Evolutionary conservation across 2,329 filamentous ascomycete species (phyloP).

Genomic region (Cladorrhinum sp.): DNA sequence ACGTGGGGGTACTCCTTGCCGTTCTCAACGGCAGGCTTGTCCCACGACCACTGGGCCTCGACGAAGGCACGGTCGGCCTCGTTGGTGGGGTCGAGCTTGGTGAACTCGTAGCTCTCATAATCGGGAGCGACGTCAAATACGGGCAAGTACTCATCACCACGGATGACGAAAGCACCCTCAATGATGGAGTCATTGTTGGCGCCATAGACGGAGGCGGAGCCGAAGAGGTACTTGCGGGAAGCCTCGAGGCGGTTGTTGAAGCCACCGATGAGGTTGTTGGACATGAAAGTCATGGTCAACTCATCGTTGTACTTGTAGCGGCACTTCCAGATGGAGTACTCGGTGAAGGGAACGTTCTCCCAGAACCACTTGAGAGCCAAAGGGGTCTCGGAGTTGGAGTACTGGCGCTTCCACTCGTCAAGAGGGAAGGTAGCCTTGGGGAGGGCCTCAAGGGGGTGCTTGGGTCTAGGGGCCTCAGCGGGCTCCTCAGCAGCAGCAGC

Average conservation of each 20-base stretch:
- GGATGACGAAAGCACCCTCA: slow-evolving; percentile 89
- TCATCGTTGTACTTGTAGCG: slow-evolving; percentile 99
- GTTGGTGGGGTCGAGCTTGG: slow-evolving; percentile 89
- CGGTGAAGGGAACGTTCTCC: slow-evolving; percentile 89
- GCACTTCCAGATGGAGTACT: slow-evolving; percentile 92
- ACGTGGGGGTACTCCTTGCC: slow-evolving; percentile 89
- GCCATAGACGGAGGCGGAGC: slow-evolving; percentile 84
- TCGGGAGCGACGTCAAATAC: slow-evolving; percentile 98
- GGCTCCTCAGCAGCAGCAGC: slow-evolving; percentile 42
- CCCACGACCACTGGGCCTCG: slow-evolving; percentile 87
- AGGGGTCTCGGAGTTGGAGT: slow-evolving; percentile 91
- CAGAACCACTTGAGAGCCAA: slow-evolving; percentile 96
- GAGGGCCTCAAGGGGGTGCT: slow-evolving; percentile 90
- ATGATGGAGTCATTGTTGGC: slow-evolving; percentile 85
- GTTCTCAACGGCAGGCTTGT: slow-evolving; percentile 73
- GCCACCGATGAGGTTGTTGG: slow-evolving; percentile 95
- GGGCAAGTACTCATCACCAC: slow-evolving; percentile 78
- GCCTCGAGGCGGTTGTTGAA: slow-evolving; percentile 97
- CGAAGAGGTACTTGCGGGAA: slow-evolving; percentile 98
- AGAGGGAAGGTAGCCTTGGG: slow-evolving; percentile 76
- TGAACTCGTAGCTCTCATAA: slow-evolving; percentile 94
- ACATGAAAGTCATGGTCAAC: slow-evolving; percentile 98
- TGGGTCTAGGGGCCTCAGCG: slow-evolving; percentile 73
- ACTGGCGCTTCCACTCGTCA: slow-evolving; percentile 98
- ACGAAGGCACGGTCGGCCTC: slow-evolving; percentile 81